Evolutionary conservation across 2,329 filamentous ascomycete species (phyloP), one percentile per base, ranked within the genome.

Genomic region (Penicillium hordei): DNA sequence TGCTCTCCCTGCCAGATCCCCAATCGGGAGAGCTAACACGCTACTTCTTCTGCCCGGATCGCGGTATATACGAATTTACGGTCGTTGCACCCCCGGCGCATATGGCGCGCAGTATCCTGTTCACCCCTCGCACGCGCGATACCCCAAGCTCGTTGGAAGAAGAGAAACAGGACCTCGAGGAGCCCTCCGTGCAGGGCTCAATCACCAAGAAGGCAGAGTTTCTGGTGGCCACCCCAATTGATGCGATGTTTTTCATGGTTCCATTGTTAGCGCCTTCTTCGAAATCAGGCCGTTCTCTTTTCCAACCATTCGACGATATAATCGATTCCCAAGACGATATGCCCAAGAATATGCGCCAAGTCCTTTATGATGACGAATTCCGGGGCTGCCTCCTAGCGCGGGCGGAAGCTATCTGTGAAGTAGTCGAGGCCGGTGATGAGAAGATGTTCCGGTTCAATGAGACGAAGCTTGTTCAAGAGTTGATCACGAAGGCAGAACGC

Each of bases 221-320:
- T n/a, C 89, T 89, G 67, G 76, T 97, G 58, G 91, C 93, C 9
- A 96, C 94, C 1, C 84, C 86, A 2, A 80, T 96, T 54, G 94
- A 99, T 72, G 83, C 90, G 5, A 70, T 97, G 3, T 97, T 97
- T 76, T 80, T 97, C 50, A 71, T 96, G 4, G 79, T 97, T 1
- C 89, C 93, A 0, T 83, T 87, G 4, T 81, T 97, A 1, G 76
- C 79, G 1, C 74, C 84, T 39, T 67, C 76, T 34, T 72, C 74
- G 1, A 65, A 76, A 13, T 79, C 79, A 45, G 79, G 68, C 48
- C 33, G 68, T 75, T 49, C 72, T 25, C 70, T 78, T 10, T 81
- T 80, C 65, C 78, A 81, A 59, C 77, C 79, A 7, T 62, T 80
- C 13, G 79, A 82, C 58, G 79, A 82, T 64, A 75, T 81, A 42